Evolutionary conservation across 2,329 filamentous ascomycete species (phyloP).

Genomic region (Hymenoscyphus salicellus): DNA sequence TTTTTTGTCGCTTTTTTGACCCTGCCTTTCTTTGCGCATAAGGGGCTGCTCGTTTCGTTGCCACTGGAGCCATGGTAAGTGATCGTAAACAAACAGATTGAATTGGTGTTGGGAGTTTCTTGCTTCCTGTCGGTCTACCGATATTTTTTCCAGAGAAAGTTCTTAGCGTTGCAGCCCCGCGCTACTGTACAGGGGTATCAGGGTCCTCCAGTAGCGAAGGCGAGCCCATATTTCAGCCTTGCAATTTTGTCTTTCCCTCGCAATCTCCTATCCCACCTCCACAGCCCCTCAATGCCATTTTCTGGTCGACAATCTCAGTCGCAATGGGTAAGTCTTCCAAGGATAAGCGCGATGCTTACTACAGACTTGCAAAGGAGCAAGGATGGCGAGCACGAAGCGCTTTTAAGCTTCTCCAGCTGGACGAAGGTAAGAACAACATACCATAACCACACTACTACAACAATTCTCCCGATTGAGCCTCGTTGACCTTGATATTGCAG

Average conservation of each 20-base stretch:
- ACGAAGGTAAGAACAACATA: slow-evolving; percentile 56
- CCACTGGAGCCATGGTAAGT: slow-evolving; percentile 29
- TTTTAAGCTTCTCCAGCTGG: slow-evolving; percentile 94
- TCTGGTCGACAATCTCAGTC: neutral
- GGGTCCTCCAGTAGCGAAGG: neutral
- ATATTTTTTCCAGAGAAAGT: slow-evolving; percentile 11
- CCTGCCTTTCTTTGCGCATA: slow-evolving; percentile 24
- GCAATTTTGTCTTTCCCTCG: neutral
- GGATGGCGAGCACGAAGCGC: slow-evolving; percentile 95
- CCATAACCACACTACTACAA: neutral
- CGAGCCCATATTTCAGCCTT: neutral
- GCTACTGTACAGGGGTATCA: slow-evolving; percentile 9
- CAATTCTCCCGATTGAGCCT: slow-evolving; percentile 4
- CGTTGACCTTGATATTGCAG: slow-evolving; percentile 39
- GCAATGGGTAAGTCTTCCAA: slow-evolving; percentile 97
- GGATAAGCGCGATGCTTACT: slow-evolving; percentile 97
- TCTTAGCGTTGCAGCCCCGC: slow-evolving; percentile 17
- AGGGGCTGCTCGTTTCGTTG: slow-evolving; percentile 32
- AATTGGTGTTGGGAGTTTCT: neutral
- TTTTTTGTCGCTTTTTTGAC: slow-evolving; percentile 37
- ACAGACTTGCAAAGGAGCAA: slow-evolving; percentile 95
- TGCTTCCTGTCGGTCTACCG: neutral
- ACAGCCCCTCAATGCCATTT: neutral
- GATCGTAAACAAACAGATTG: neutral
- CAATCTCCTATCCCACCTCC: neutral